Conservation (phyloP, 305 asterid genomes). For the Fraxinus platypoda region DNA sequence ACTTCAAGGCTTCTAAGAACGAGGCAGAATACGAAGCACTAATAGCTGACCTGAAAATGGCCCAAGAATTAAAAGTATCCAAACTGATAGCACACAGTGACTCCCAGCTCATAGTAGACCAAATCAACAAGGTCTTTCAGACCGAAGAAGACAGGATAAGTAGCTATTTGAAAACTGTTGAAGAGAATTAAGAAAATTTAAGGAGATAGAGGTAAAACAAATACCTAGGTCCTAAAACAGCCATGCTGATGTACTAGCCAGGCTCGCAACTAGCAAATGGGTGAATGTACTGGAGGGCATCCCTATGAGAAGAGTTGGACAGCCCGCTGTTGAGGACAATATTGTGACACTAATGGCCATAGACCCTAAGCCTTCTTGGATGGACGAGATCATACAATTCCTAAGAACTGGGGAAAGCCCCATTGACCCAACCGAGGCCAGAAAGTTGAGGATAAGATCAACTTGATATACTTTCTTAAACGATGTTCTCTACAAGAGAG, state of each 20-base stretch:
- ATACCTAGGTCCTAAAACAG: neutral
- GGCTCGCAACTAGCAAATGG: neutral
- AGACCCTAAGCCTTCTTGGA: too few species aligned
- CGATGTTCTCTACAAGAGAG: too few species aligned
- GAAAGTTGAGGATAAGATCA: too few species aligned
- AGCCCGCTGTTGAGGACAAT: too few species aligned
- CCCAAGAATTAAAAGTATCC: neutral
- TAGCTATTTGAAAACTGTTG: too few species aligned
- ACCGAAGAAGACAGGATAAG: neutral
- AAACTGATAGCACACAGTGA: neutral
- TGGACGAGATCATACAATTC: too few species aligned
- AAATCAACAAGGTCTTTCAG: neutral
- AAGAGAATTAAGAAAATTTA: neutral
- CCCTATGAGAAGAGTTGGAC: neutral
- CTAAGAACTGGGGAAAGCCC: too few species aligned
- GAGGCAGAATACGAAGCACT: neutral
- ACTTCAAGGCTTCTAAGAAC: too few species aligned
- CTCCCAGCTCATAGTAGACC: neutral
- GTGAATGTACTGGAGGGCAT: too few species aligned
- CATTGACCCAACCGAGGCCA: too few species aligned
- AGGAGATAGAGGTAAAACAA: neutral
- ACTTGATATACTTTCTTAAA: too few species aligned
- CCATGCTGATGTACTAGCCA: neutral
- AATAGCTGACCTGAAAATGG: neutral
- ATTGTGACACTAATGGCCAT: too few species aligned